Base-by-base conservation (phyloP, 106 monocot genomes). In the Dioscorea alata region DNA sequence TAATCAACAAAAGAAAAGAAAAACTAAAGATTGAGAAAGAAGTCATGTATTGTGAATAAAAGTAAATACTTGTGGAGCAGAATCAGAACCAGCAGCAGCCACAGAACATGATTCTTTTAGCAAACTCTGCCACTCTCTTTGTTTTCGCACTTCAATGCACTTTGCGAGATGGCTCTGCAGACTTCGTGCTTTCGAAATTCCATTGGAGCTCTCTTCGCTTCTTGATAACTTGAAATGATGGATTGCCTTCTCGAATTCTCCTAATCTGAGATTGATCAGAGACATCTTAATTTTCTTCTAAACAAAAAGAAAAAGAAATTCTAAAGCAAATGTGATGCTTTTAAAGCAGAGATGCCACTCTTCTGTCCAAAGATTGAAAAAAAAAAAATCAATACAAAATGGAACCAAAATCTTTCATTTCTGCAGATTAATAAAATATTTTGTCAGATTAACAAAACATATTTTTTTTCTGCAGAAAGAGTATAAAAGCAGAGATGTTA, bases 11-110 rank as follows among this genome's bases (percentile, higher is more conserved):
- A 32, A 67, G 21, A 17, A 2, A 32, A 18, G 4, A 50, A 28
- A 52, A 12, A 52, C 13, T 16, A 53, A 6, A 28, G 17, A 72
- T 13, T 31, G 54, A 19, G 18, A 54, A 54, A 14, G 8, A 54
- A 7, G 0, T 54, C 54, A 54, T 19, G 19, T 54, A 14, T 54
- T 4, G 13, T 58, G 8, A 13, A 19, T 8, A 60, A 19, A 34
- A 20, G 13, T 21, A 22, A 20, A n/a, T 18, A 90, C 90, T 79
- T 82, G 81, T 23, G 91, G 91, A 23, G 87, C 75, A 17, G 80
- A 87, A 71, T 94, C 84, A 17, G 87, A 86, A 19, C 85, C 94
- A 16, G 59, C 57, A 24, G 84, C 60, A 25, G 84, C 61, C n/a
- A 84, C 86, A 49, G 71, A 69, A 31, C 67, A 65, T 8, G 86